Evolutionary conservation across 2,329 filamentous ascomycete genomes (phyloP), one percentile per base, ranked within the genome.

Genomic region (Pleomassaria siparia): DNA sequence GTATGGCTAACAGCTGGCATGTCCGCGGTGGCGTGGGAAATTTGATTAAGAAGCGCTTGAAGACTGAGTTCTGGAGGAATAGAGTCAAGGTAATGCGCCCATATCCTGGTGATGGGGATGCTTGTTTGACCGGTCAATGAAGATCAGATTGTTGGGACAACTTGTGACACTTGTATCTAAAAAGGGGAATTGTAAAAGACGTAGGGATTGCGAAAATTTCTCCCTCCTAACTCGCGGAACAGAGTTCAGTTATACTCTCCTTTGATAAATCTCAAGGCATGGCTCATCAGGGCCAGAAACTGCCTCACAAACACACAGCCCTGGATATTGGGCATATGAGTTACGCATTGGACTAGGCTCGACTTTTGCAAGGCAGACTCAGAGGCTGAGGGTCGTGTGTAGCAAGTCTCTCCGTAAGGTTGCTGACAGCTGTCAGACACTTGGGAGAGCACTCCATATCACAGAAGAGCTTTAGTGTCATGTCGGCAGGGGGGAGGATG

Each of bases 31-130:
- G 11, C 35, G 20, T 37, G 20, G 6, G 16, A n/a, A n/a, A 28
- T 13, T 2, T 41, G 39, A 22, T 41, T 24, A 37, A 24, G 16
- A 40, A 40, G 35, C 21, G 15, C 16, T 45, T n/a, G 32, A 21
- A 29, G 4, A n/a, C n/a, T n/a, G n/a, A 15, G 24, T 39, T 39
- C 30, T 43, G 42, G 29, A 44, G 42, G 42, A 44, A 44, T 36
- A 36, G 15, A 9, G 9, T 21, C 18, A 13, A 22, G 18, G 20
- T 25, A 22, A n/a, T 25, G n/a, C 18, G n/a, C 18, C n/a, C 18
- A 8, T 44, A 44, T 35, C 42, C 42, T 30, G 36, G 42, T 22
- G 20, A 28, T 21, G n/a, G 21, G 15, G 13, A 35, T n/a, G 9
- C 6, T 4, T 16, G 29, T 29, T 28, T 44, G 29, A 44, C 29